Base-by-base conservation (phyloP, 768 basidiomycete genomes). In the Hebeloma cylindrosporum region DNA sequence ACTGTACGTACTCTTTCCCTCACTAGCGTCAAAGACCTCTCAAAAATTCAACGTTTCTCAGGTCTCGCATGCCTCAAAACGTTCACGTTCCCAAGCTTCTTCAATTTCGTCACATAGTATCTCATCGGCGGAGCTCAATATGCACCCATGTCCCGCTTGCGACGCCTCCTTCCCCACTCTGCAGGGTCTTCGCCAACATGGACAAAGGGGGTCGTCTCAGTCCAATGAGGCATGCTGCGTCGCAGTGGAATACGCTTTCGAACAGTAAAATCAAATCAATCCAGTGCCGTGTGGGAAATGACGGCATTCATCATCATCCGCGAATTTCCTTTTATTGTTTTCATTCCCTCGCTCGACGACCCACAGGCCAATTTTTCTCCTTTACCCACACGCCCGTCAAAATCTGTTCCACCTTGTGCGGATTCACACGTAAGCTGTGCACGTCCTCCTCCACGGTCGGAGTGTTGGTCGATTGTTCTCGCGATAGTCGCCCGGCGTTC, bases 171-270 rank as follows among this genome's bases (percentile, higher is more conserved):
- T 89, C 59, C 62, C 74, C 36, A 76, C 80, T 7, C 72, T 62
- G n/a, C 73, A 80, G 42, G 66, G 73, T 54, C 74, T 89, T 9
- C 74, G 74, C 40, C 76, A 75, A 50, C 86, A 89, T 57, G 85
- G 81, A 16, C 67, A 57, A 29, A 50, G 48, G 7, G 54, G 51
- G 14, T 66, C 72, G n/a, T 64, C 73, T 7, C 61, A 68, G 21
- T 67, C 71, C n/a, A 77, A 77, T 57, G 83, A 86, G 57, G 87
- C 86, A 5, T 89, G 87, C 57, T 77, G 74, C 46, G 75, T 75
- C 40, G 86, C 86, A 8, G 86, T 88, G 57, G 79, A 82, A 51
- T 89, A 89, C 62, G 78, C 79, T 17, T 79, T 88, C 46, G 87
- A 89, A 36, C 54, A 52, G 22, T 55, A 11, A 7, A 41, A 28